A percentile compares a stretch with the other conserved stretches of the same genome.
Evolutionary conservation across 805 yeast species (phyloP).

Genomic region (Pichia kluyveri): DNA sequence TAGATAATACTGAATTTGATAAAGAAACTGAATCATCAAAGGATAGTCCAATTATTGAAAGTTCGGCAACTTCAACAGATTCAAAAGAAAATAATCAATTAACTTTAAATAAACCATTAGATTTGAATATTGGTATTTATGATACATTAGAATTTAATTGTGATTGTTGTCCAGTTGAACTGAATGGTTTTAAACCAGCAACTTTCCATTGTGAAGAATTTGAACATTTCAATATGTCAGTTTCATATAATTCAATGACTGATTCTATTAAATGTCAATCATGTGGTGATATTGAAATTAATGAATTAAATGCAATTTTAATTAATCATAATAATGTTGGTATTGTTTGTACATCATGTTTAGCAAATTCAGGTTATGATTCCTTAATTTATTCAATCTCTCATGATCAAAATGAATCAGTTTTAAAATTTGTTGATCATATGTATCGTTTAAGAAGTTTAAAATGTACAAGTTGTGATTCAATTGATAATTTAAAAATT

Average conservation of each 20-base stretch:
- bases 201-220: background rate
- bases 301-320: background rate
- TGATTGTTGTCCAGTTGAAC: slow-evolving; percentile 5
- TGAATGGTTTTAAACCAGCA: background rate
- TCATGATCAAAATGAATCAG: background rate
- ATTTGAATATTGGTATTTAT: background rate
- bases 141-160: slow-evolving; percentile 2
- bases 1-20: no score
- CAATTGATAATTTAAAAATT: background rate
- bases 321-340: background rate
- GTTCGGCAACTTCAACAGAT: no score
- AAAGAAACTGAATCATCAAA: no score
- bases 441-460: slow-evolving; percentile 3
- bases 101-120: background rate
- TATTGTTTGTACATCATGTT: slow-evolving; percentile 4
- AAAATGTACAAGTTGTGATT: slow-evolving; percentile 3
- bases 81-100: no score
- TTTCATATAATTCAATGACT: background rate
- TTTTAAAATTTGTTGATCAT: slow-evolving; percentile 4
- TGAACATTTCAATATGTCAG: slow-evolving; percentile 1
- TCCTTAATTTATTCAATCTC: slow-evolving; percentile 2
- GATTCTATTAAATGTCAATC: slow-evolving; percentile 4
- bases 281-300: slow-evolving; percentile 2
- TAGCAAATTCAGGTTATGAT: background rate
- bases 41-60: no score